phyloP scores from a whole-genome alignment of 495 filamentous ascomycete genomes.

The Xanthoparmelia taractica region DNA sequence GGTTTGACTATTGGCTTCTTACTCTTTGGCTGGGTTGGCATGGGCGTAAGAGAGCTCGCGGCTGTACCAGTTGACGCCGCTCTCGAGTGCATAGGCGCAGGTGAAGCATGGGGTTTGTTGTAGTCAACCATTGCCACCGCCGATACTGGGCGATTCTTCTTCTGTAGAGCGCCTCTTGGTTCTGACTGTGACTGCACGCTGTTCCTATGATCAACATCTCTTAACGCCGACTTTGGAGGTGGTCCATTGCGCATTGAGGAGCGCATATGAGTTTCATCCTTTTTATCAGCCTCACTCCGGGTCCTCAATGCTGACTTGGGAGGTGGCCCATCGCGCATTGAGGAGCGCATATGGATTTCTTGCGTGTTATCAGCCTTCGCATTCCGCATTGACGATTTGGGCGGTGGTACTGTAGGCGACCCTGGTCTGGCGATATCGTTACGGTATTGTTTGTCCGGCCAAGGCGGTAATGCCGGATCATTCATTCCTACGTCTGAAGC shows the following conservation, averaged over 20 bases:
- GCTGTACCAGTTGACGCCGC: constrained; percentile 17
- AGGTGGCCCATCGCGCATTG: constrained; percentile 34
- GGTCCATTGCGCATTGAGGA: constrained; percentile 35
- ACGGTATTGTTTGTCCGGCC: constrained; percentile 19
- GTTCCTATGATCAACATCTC: constrained; percentile 6
- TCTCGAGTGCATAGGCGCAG: constrained; percentile 15
- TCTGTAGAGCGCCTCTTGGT: constrained; percentile 32
- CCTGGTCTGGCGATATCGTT: constrained; percentile 10
- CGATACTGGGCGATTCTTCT: constrained; percentile 29
- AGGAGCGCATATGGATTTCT: constrained; percentile 33
- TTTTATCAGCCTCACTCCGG: constrained; percentile 10
- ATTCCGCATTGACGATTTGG: constrained; percentile 35
- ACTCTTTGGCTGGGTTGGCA: constrained; percentile 19
- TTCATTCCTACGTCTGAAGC: constrained; percentile 2
- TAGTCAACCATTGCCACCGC: constrained; percentile 25
- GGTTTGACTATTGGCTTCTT: constrained; percentile 21
- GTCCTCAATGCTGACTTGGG: constrained; percentile 19
- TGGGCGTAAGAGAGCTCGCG: constrained; percentile 16
- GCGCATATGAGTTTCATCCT: constrained; percentile 31
- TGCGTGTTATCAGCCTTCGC: constrained; percentile 21
- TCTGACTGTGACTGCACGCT: constrained; percentile 15
- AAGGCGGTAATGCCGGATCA: constrained; percentile 12
- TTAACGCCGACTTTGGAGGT: constrained; percentile 21
- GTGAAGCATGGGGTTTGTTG: constrained; percentile 20
- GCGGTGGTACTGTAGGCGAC: constrained; percentile 18